phyloP scores from a whole-genome alignment of 805 yeast genomes.

The Alloascoidea hylecoeti region DNA sequence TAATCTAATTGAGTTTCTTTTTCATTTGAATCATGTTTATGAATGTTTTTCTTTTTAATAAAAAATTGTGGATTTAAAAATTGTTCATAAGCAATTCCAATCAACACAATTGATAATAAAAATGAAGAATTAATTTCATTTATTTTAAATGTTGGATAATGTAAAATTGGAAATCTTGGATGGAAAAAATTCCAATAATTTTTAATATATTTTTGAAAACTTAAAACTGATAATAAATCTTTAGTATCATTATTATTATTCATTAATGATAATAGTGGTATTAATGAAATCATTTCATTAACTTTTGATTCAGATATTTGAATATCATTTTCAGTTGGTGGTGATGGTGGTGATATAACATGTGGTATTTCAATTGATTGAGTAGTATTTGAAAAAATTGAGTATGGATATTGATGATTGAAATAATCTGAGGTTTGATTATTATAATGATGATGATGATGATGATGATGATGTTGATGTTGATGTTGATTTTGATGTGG shows the following conservation, averaged over 20 bases:
- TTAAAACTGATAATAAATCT: background rate
- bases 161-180: constrained; percentile 44
- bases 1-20: background rate
- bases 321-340: background rate
- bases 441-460: too few species aligned
- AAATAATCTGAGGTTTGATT: too few species aligned
- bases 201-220: constrained; percentile 11
- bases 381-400: background rate
- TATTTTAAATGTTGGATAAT: constrained; percentile 43
- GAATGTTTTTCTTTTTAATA: too few species aligned
- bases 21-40: too few species aligned
- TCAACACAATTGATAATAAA: constrained; percentile 36
- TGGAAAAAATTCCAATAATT: constrained; percentile 46
- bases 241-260: background rate
- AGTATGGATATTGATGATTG: background rate
- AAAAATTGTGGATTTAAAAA: constrained; percentile 21
- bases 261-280: background rate
- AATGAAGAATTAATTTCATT: constrained; percentile 31
- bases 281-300: background rate
- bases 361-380: background rate
- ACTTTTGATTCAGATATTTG: background rate
- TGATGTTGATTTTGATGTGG: too few species aligned
- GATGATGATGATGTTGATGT: too few species aligned
- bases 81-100: constrained; percentile 35
- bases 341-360: background rate